Conservation (phyloP, 768 basidiomycete species). For the Epithele typhae region DNA sequence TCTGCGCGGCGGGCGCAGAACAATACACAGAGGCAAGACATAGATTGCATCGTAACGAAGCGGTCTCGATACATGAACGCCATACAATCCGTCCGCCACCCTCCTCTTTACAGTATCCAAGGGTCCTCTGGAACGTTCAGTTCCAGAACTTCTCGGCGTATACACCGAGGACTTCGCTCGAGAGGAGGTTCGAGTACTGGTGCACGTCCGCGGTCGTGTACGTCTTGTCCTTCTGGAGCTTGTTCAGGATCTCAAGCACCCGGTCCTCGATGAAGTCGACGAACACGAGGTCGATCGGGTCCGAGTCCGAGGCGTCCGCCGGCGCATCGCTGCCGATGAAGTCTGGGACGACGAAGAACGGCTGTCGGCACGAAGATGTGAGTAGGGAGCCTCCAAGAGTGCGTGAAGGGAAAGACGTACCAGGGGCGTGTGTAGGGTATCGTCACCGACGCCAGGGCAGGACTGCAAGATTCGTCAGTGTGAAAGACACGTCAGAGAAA, state of each 20-base stretch:
- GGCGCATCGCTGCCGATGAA: conserved; percentile 59
- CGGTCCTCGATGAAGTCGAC: conserved; percentile 59
- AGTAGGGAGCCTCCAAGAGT: not conserved
- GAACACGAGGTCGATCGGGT: conserved; percentile 71
- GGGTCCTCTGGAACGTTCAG: not conserved
- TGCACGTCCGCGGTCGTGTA: conserved; percentile 51
- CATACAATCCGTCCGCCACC: no score
- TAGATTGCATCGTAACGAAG: no score
- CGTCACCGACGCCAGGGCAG: conserved; percentile 76
- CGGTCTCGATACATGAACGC: no score
- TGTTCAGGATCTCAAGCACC: conserved; percentile 52
- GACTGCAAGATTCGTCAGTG: conserved; percentile 40
- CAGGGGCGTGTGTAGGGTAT: conserved; percentile 57
- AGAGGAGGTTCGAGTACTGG: conserved; percentile 48
- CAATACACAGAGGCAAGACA: no score
- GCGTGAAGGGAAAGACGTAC: conserved; percentile 3
- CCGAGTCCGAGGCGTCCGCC: conserved; percentile 37
- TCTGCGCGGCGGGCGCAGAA: no score
- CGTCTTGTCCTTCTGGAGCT: conserved; percentile 41
- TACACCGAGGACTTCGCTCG: conserved; percentile 50
- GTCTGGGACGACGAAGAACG: conserved; percentile 48
- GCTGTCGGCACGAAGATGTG: conserved; percentile 12
- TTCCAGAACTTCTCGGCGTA: conserved; percentile 46
- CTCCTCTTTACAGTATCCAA: no score
- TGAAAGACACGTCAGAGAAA: conserved; percentile 29